Evolutionary conservation across 106 monocot species (phyloP), one percentile per base, ranked within the genome.

Genomic region (Iris macrosiphon): DNA sequence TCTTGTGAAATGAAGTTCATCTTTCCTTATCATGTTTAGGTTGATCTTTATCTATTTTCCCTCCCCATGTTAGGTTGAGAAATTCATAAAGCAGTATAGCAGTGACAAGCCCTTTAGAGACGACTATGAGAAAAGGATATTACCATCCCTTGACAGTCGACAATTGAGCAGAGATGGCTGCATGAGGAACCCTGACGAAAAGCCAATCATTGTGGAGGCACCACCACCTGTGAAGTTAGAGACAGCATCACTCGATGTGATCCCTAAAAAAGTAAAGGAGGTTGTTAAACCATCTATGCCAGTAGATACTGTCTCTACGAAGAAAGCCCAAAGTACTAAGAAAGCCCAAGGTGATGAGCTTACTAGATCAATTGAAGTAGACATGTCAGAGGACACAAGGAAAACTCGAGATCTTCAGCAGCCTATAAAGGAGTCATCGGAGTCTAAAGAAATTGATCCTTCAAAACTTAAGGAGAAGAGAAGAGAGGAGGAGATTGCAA

Each of bases 401-500:
- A 11, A 15, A 6, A 52, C 6, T 41, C 28, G 7, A 24, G 26
- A 28, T 58, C 7, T 15, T 42, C 3, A 42, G n/a, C 19, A 6
- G 11, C 37, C 25, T 69, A 45, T 27, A 30, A 72, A 69, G 40
- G 51, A 67, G 49, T 2, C 33, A 3, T 15, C 63, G 29, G 62
- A 71, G n/a, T 11, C 59, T 8, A 24, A 12, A 1, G 72, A 59
- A 31, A 40, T 66, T 53, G 84, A 81, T 69, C 52, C 48, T 21
- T 64, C 60, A 13, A 80, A 81, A 45, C 45, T 81, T 44, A 85
- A 81, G 54, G 80, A 84, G 61, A 52, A 78, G 65, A 78, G 75
- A 64, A 85, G 74, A 48, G 84, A 84, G 17, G 84, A 90, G 60
- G 85, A 90, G 78, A 75, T 81, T 34, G 74, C 67, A 3, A 90